Conservation (phyloP, 2,329 filamentous ascomycete species). For the Hyphodiscus sp. region DNA sequence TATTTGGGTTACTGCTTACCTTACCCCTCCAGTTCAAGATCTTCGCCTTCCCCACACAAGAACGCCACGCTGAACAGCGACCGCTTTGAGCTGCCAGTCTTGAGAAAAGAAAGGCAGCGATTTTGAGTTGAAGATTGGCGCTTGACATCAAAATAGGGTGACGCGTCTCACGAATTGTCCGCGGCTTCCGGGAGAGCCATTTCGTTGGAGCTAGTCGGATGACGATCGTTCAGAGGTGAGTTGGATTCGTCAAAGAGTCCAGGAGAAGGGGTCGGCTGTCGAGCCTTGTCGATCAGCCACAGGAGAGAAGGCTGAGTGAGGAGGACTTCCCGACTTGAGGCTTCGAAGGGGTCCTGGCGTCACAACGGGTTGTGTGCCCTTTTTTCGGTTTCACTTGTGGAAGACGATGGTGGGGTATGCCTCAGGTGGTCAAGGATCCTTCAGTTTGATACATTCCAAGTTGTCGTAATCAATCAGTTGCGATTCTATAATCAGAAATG, state of each 20-base stretch:
- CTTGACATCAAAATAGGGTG: neutral
- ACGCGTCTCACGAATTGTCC: neutral
- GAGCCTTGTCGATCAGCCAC: neutral
- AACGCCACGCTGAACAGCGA: neutral
- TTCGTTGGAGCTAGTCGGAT: no score
- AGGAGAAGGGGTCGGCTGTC: neutral
- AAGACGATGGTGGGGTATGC: neutral
- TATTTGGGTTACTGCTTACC: neutral
- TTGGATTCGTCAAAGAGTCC: neutral
- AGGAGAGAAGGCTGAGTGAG: neutral
- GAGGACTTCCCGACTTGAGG: no score
- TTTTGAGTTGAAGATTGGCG: neutral
- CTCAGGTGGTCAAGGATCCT: neutral
- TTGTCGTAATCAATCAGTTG: no score
- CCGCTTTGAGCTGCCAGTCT: neutral
- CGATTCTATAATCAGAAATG: no score
- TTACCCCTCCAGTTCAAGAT: neutral
- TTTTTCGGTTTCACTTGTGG: neutral
- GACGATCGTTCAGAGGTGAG: neutral
- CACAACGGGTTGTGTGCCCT: neutral
- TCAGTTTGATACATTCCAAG: neutral
- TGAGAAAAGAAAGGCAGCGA: neutral
- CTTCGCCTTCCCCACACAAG: neutral
- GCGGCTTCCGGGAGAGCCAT: no score
- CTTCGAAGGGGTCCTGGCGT: no score